Percentiles rank a stretch among this genome's conserved stretches.
Evolutionary conservation across 805 yeast genomes (phyloP).

Genomic region (Candida succiphila): DNA sequence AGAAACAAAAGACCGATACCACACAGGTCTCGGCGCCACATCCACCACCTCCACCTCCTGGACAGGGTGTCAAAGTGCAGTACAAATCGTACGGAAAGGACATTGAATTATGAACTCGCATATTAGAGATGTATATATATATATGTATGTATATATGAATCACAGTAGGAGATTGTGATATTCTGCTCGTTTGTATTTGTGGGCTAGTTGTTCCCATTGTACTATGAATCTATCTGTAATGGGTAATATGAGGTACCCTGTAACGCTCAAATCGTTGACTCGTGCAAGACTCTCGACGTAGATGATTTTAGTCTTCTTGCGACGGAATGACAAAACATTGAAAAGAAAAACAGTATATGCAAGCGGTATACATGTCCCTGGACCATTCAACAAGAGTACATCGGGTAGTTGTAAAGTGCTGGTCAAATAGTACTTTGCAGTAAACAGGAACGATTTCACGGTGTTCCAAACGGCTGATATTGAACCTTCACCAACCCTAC

Average conservation of each 20-base stretch:
- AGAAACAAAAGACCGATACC: too few relatives aligned
- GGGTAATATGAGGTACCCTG: constrained; percentile 65
- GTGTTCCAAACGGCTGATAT: constrained; percentile 23
- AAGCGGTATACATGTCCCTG: constrained; percentile 70
- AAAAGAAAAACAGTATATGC: constrained; percentile 45
- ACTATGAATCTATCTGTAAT: constrained; percentile 73
- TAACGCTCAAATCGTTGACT: constrained; percentile 61
- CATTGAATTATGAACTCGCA: constrained; percentile 5
- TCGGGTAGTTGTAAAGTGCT: constrained; percentile 14
- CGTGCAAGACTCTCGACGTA: constrained; percentile 87
- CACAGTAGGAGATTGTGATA: constrained; percentile 71
- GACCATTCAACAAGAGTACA: constrained; percentile 53
- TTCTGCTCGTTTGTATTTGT: constrained; percentile 48
- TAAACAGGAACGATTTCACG: constrained; percentile 18
- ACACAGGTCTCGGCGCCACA: neutral
- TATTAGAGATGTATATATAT: neutral
- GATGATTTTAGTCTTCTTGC: constrained; percentile 47
- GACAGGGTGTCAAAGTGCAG: constrained; percentile 1
- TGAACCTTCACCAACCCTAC: constrained; percentile 27
- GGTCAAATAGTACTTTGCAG: constrained; percentile 4
- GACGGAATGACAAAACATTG: constrained; percentile 36
- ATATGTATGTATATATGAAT: constrained; percentile 1
- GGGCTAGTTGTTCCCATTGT: constrained; percentile 70
- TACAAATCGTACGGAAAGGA: constrained; percentile 7
- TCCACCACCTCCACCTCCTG: neutral